A percentile compares a stretch with the other conserved stretches of the same genome.
Evolutionary conservation across 1,284 basidiomycete species (phyloP).

Genomic region (Tetrapyrgos nigripes): DNA sequence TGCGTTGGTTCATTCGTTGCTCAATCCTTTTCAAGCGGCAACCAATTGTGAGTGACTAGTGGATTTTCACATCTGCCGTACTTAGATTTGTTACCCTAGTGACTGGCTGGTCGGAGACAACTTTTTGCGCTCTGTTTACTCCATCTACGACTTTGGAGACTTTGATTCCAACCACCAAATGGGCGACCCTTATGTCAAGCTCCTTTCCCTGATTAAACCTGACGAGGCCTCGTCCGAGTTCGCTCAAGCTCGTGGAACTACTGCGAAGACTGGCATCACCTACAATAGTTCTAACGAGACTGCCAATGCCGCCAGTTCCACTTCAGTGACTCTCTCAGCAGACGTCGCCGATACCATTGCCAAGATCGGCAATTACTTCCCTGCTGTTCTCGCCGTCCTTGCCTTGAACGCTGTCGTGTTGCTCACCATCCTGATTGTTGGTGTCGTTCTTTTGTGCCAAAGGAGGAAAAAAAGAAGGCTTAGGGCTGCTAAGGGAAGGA

Average conservation of each 20-base stretch:
- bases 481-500: slow-evolving; percentile 38
- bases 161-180: slow-evolving; percentile 65
- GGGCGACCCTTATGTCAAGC: slow-evolving; percentile 78
- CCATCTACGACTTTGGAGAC: slow-evolving; percentile 88
- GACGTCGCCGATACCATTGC: slow-evolving; percentile 62
- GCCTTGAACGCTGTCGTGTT: slow-evolving; percentile 75
- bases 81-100: slow-evolving; percentile 41
- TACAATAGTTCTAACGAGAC: slow-evolving; percentile 62
- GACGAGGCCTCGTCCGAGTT: slow-evolving; percentile 74
- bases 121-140: slow-evolving; percentile 82
- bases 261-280: slow-evolving; percentile 67
- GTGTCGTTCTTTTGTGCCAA: slow-evolving; percentile 56
- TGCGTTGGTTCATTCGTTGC: slow-evolving; percentile 81
- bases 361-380: slow-evolving; percentile 66
- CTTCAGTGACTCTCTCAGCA: slow-evolving; percentile 56
- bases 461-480: slow-evolving; percentile 39
- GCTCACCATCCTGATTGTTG: slow-evolving; percentile 58
- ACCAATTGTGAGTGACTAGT: slow-evolving; percentile 59
- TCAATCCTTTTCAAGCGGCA: slow-evolving; percentile 56
- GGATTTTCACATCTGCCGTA: slow-evolving; percentile 5
- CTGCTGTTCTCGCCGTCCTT: slow-evolving; percentile 72
- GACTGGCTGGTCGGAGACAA: slow-evolving; percentile 86
- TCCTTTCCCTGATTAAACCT: slow-evolving; percentile 72
- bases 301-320: slow-evolving; percentile 46
- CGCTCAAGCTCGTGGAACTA: slow-evolving; percentile 67